Percentiles rank a stretch among this genome's conserved stretches.
Conservation (phyloP, 345 rosid genomes). For the Gossypioides kirkii region DNA sequence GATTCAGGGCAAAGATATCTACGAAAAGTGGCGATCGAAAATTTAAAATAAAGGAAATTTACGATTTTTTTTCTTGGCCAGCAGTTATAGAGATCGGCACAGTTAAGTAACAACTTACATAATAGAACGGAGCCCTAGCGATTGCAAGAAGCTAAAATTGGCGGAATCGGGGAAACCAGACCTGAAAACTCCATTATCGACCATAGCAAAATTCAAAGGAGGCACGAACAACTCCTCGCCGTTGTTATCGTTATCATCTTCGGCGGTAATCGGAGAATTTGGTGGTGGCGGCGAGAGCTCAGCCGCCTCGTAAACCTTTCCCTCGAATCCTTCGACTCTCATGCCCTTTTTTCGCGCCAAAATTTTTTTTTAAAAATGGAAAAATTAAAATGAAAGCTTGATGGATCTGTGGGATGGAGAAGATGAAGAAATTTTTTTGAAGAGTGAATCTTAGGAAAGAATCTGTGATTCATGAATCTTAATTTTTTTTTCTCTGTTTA, state of each 20-base stretch:
- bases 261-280: not conserved
- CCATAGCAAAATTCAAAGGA: slow-evolving; percentile 53
- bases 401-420: not conserved
- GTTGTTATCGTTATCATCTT: not conserved
- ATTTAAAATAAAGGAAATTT: not conserved
- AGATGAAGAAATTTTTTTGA: not conserved
- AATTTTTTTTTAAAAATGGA: not conserved
- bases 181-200: slow-evolving; percentile 50
- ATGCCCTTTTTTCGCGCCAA: not conserved
- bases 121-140: slow-evolving; percentile 49
- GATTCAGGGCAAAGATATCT: slow-evolving; percentile 55
- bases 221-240: slow-evolving; percentile 39
- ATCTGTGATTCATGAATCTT: not conserved
- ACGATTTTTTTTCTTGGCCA: not conserved
- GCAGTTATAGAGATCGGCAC: not conserved
- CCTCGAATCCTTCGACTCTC: slow-evolving; percentile 10
- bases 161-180: slow-evolving; percentile 55
- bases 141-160: slow-evolving; percentile 45
- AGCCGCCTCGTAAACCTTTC: not conserved
- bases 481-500: not conserved
- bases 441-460: not conserved
- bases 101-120: slow-evolving; percentile 30
- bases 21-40: not conserved
- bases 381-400: not conserved
- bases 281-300: not conserved